Conservation (phyloP, 306 rosid species). For the Vachellia collinsii region DNA sequence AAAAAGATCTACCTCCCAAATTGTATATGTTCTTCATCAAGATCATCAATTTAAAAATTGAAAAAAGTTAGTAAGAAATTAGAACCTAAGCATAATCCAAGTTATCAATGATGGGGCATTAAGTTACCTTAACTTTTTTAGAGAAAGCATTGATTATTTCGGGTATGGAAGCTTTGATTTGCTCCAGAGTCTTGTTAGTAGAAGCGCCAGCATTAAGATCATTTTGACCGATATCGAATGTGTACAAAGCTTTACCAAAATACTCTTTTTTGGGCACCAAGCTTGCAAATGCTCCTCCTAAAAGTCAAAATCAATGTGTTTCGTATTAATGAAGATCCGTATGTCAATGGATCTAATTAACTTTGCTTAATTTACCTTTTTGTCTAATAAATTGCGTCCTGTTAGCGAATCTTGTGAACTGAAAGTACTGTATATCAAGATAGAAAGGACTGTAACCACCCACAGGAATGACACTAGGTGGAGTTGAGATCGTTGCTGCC, state of each 20-base stretch:
- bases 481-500: too few relatives aligned
- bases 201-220: slow-evolving; percentile 9
- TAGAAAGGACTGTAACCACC: too few relatives aligned
- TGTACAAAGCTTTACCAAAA: slow-evolving; percentile 8
- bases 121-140: slow-evolving; percentile 43
- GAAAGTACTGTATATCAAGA: too few relatives aligned
- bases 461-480: too few relatives aligned
- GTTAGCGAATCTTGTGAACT: too few relatives aligned
- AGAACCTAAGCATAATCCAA: not conserved
- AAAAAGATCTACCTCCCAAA: slow-evolving; percentile 47
- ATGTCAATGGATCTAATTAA: not conserved
- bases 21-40: slow-evolving; percentile 37
- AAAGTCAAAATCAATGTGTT: not conserved
- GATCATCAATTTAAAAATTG: slow-evolving; percentile 7
- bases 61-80: not conserved
- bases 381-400: too few relatives aligned
- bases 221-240: slow-evolving; percentile 16
- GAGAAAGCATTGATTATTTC: slow-evolving; percentile 37
- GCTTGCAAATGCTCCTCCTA: slow-evolving; percentile 16
- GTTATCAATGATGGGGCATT: not conserved
- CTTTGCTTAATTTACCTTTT: slow-evolving; percentile 34
- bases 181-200: slow-evolving; percentile 9
- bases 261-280: not conserved
- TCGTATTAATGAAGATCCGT: not conserved
- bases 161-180: slow-evolving; percentile 46